Percentiles rank a stretch among this genome's conserved stretches.
These are phyloP conservation scores for Xylariaceae sp. DNA, from an alignment of 2,329 filamentous ascomycete species.

Conservation along the genomic window DNA sequence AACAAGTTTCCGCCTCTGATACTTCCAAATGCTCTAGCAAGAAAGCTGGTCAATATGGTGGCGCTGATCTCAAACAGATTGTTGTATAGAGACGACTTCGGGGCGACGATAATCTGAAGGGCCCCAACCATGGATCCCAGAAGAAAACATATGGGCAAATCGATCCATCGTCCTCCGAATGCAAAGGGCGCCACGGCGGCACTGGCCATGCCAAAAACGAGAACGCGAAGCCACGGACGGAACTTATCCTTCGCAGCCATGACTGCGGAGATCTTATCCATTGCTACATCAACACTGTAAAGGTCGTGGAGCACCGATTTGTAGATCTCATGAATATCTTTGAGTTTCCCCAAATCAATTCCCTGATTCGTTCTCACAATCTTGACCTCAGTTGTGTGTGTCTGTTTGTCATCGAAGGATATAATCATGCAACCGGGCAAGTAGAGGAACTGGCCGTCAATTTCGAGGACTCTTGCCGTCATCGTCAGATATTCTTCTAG, in stretches of 20 bases:
- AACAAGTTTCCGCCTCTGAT: constrained; percentile 65
- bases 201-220: constrained; percentile 41
- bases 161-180: constrained; percentile 40
- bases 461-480: constrained; percentile 86
- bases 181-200: constrained; percentile 40
- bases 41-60: constrained; percentile 70
- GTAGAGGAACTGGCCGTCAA: constrained; percentile 89
- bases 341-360: constrained; percentile 75
- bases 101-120: constrained; percentile 77
- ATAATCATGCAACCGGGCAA: constrained; percentile 94
- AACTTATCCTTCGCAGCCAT: constrained; percentile 40
- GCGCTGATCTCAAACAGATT: constrained; percentile 61
- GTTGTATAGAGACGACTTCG: constrained; percentile 73
- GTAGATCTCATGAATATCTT: constrained; percentile 78
- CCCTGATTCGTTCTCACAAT: constrained; percentile 71
- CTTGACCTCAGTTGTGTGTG: constrained; percentile 71
- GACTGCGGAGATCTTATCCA: constrained; percentile 34
- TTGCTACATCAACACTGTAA: constrained; percentile 43
- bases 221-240: constrained; percentile 38
- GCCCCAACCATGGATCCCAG: constrained; percentile 41
- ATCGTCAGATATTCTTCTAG: constrained; percentile 92
- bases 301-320: constrained; percentile 82
- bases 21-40: constrained; percentile 73
- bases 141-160: constrained; percentile 41
- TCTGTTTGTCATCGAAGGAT: constrained; percentile 77